Percentiles rank a stretch among this genome's conserved stretches.
phyloP scores from a whole-genome alignment of 257 asterid genomes.

The Fraxinus americana region DNA sequence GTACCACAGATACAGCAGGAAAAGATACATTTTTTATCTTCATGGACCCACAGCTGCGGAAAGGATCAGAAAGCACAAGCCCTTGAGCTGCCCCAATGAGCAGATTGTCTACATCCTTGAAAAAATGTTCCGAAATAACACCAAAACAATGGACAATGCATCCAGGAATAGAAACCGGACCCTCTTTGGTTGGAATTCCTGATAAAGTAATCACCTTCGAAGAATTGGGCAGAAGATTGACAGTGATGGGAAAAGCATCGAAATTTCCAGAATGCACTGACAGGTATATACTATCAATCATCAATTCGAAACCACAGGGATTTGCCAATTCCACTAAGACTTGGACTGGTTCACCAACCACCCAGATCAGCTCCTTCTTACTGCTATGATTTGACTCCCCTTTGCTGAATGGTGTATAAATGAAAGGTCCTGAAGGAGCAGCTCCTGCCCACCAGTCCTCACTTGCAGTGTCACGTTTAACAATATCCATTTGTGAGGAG shows the following conservation, averaged over 20 bases:
- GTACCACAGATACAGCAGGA: slow-evolving; percentile 76
- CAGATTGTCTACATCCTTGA: slow-evolving; percentile 92
- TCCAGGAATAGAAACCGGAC: slow-evolving; percentile 82
- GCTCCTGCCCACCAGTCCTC: slow-evolving; percentile 99
- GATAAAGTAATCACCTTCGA: slow-evolving; percentile 89
- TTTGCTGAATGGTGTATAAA: slow-evolving; percentile 97
- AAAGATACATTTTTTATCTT: slow-evolving; percentile 65
- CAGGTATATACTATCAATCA: slow-evolving; percentile 90
- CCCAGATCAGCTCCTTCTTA: slow-evolving; percentile 93
- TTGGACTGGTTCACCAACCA: slow-evolving; percentile 94
- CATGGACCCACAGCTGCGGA: slow-evolving; percentile 89
- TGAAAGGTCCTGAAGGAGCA: slow-evolving; percentile 98
- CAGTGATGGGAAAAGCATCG: slow-evolving; percentile 91
- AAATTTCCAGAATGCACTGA: slow-evolving; percentile 86
- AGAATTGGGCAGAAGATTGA: slow-evolving; percentile 84
- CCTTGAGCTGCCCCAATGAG: slow-evolving; percentile 97
- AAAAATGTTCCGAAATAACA: slow-evolving; percentile 91
- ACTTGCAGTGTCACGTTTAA: slow-evolving; percentile 74
- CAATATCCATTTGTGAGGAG: slow-evolving; percentile 87
- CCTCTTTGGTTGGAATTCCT: slow-evolving; percentile 91
- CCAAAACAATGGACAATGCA: slow-evolving; percentile 96
- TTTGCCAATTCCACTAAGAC: slow-evolving; percentile 96
- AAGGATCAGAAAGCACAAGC: slow-evolving; percentile 97
- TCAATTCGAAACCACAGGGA: slow-evolving; percentile 98
- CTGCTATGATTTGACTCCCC: slow-evolving; percentile 71